Base-by-base conservation (phyloP, 2,329 filamentous ascomycete species). In the Microsporum audouinii region DNA sequence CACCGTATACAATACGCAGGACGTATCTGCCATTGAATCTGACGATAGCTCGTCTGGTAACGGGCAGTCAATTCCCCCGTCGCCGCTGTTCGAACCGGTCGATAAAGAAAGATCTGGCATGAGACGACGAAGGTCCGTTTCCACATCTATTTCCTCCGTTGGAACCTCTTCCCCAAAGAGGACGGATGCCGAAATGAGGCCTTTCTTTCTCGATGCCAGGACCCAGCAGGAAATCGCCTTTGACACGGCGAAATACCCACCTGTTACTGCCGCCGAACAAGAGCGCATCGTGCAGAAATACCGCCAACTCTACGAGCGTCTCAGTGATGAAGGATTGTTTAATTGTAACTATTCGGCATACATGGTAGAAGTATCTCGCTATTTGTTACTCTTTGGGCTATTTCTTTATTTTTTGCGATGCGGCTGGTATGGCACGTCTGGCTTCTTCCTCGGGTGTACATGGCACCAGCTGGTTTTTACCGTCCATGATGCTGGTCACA, bases 401-500 rank as follows among this genome's bases (percentile, higher is more conserved):
- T 84, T 84, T 64, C 73, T 91, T 39, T 71, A 76, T 3, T 84
- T 83, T 67, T 76, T 94, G 23, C 80, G 74, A 14, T 77, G 77
- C 69, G 80, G 80, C 39, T 89, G 87, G 83, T 92, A 88, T 69
- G 78, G 76, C 56, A 76, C 82, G 1, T 89, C 88, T 61, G 91
- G 84, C 1, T 72, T 88, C 57, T 90, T 86, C 66, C 79, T 97
- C 2, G 94, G 92, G 23, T 80, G 83, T 64, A 82, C 95, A 70
- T 97, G 94, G 92, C 94, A 97, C 71, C 94, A 97, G 72, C 81
- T 97, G 33, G 88, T 92, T 58, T 99, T 99, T 71, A 87, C 87
- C 0, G 94, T 89, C 63, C 94, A 99, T 73, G 94, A 99, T 78
- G 89, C 92, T 58, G 91, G 90, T 5, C 94, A 99, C 74, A 95